Evolutionary conservation across 768 basidiomycete species (phyloP).

Genomic region (Mycena floridula): DNA sequence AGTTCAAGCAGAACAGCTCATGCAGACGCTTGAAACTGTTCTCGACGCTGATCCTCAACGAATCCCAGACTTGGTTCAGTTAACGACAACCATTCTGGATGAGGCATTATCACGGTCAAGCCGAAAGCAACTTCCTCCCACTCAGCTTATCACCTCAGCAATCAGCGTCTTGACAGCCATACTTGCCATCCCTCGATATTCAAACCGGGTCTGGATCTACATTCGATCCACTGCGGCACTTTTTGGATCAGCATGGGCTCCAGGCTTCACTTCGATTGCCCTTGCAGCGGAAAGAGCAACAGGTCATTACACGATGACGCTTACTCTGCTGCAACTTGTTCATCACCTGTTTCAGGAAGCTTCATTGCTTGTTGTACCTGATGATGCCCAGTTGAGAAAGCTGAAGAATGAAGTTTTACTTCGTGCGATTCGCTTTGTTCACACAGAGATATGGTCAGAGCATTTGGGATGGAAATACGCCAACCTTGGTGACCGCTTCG

Average conservation of each 20-base stretch:
- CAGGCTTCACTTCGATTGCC: slow-evolving; percentile 57
- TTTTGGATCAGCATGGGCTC: slow-evolving; percentile 56
- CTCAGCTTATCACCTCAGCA: slow-evolving; percentile 69
- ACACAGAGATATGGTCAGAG: slow-evolving; percentile 85
- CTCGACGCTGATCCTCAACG: neutral
- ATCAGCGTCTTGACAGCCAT: slow-evolving; percentile 78
- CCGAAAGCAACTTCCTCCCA: slow-evolving; percentile 34
- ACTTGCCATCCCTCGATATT: slow-evolving; percentile 65
- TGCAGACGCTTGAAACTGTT: slow-evolving; percentile 55
- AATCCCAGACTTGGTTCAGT: slow-evolving; percentile 64
- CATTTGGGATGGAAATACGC: slow-evolving; percentile 83
- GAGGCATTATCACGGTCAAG: slow-evolving; percentile 60
- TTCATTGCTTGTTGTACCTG: slow-evolving; percentile 48
- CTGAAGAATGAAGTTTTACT: slow-evolving; percentile 82
- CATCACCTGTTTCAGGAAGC: slow-evolving; percentile 74
- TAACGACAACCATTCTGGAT: slow-evolving; percentile 77
- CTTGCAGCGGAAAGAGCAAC: slow-evolving; percentile 64
- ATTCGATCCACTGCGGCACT: slow-evolving; percentile 73
- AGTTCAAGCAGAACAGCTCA: slow-evolving; percentile 52
- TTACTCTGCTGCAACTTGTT: slow-evolving; percentile 71
- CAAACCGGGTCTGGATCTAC: slow-evolving; percentile 85
- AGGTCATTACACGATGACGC: slow-evolving; percentile 78
- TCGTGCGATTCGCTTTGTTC: slow-evolving; percentile 72
- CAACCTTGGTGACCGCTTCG: slow-evolving; percentile 76
- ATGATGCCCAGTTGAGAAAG: slow-evolving; percentile 56